Evolutionary conservation across 2,329 filamentous ascomycete species (phyloP).

Genomic region (Cladosporium sp.): DNA sequence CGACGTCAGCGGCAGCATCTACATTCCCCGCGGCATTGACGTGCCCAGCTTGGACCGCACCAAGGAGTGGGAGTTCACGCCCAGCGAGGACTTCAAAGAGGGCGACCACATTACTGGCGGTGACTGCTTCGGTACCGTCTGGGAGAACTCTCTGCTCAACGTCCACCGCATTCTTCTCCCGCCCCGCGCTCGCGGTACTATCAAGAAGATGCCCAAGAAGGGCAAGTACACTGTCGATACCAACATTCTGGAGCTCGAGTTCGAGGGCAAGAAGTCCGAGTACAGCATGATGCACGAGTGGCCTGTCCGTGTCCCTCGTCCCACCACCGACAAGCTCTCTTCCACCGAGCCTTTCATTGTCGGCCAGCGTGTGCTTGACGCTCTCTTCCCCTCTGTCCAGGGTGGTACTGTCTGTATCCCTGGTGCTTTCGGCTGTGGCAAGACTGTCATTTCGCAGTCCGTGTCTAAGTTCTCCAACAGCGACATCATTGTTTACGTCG

Average conservation of each 20-base stretch:
- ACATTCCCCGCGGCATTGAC: slow-evolving; percentile 91
- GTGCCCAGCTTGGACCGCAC: slow-evolving; percentile 82
- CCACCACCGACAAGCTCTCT: slow-evolving; percentile 84
- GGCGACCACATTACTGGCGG: slow-evolving; percentile 96
- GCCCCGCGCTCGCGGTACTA: slow-evolving; percentile 82
- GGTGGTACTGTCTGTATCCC: slow-evolving; percentile 97
- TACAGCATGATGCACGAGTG: slow-evolving; percentile 98
- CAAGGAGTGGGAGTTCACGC: slow-evolving; percentile 96
- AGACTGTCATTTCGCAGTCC: slow-evolving; percentile 98
- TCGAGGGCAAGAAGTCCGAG: slow-evolving; percentile 52
- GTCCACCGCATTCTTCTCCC: slow-evolving; percentile 92
- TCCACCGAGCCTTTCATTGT: slow-evolving; percentile 91
- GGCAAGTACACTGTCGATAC: slow-evolving; percentile 72
- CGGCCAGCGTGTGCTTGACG: slow-evolving; percentile 92
- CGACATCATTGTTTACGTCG: slow-evolving; percentile 97
- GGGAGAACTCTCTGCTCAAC: slow-evolving; percentile 90
- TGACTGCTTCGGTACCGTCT: slow-evolving; percentile 91
- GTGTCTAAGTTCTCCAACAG: slow-evolving; percentile 99
- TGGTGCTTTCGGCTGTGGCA: slow-evolving; percentile 96
- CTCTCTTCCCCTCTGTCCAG: slow-evolving; percentile 92
- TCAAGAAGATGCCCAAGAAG: slow-evolving; percentile 84
- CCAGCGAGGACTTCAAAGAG: slow-evolving; percentile 70
- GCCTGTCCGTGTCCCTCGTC: slow-evolving; percentile 94
- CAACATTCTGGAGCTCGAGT: slow-evolving; percentile 37
- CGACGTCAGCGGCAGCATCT: slow-evolving; percentile 76